Evolutionary conservation across 2,329 filamentous ascomycete species (phyloP).

Genomic region (Pseudogymnoascus verrucosus): DNA sequence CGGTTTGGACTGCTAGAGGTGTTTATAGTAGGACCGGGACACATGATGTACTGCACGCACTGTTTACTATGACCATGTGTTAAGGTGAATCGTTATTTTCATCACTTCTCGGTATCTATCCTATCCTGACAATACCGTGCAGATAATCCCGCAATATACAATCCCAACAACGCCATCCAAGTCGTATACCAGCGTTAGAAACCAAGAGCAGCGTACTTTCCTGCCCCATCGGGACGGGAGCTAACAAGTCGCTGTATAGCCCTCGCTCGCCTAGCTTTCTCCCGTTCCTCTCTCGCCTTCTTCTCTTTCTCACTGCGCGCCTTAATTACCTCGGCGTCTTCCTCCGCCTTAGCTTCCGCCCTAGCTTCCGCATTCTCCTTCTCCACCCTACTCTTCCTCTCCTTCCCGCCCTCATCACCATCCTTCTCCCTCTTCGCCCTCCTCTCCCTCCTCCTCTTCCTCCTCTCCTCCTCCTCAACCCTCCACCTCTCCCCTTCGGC

Average conservation of each 20-base stretch:
- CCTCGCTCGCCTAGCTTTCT: not conserved
- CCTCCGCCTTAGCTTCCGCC: conserved; percentile 9
- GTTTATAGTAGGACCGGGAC: no score
- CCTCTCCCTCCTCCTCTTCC: conserved; percentile 15
- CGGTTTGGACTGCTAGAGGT: no score
- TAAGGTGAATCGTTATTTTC: not conserved
- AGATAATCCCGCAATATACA: not conserved
- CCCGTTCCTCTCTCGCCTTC: not conserved
- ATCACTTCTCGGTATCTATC: not conserved
- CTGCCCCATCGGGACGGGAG: not conserved
- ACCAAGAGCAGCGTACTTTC: not conserved
- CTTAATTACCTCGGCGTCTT: not conserved
- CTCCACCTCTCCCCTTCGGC: conserved; percentile 11
- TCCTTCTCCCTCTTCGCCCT: conserved; percentile 22
- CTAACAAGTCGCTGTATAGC: not conserved
- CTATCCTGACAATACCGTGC: not conserved
- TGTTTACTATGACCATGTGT: not conserved
- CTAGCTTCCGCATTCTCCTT: conserved; percentile 8
- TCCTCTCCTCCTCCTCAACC: conserved; percentile 12
- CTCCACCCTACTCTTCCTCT: conserved; percentile 23
- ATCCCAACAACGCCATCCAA: not conserved
- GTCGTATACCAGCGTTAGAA: not conserved
- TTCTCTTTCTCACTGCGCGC: not conserved
- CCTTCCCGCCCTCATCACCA: conserved; percentile 14
- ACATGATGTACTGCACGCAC: not conserved